Conservation (phyloP, 2,329 filamentous ascomycete species). For the Zopfia rhizophila region DNA sequence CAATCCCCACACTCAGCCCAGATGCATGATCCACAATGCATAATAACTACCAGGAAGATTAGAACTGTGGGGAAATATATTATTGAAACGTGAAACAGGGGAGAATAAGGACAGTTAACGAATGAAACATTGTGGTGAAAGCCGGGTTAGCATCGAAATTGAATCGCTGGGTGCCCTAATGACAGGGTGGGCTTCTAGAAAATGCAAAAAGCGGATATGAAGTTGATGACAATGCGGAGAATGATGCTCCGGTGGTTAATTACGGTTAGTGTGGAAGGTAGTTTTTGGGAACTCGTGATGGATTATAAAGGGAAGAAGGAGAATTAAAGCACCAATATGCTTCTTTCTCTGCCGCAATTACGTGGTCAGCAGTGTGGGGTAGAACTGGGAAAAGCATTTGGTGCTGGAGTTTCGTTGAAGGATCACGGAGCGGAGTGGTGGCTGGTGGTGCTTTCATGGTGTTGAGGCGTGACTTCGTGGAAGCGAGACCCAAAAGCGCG, state of each 20-base stretch:
- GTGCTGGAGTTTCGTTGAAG: neutral
- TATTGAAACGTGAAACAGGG: constrained; percentile 19
- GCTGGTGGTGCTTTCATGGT: neutral
- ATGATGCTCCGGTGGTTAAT: constrained; percentile 16
- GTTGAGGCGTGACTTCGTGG: constrained; percentile 39
- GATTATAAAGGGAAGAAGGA: neutral
- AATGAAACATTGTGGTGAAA: constrained; percentile 12
- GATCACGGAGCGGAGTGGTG: neutral
- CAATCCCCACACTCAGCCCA: neutral
- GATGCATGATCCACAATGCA: constrained; percentile 13
- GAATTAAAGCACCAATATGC: constrained; percentile 21
- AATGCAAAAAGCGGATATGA: constrained; percentile 5
- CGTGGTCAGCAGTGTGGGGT: constrained; percentile 1
- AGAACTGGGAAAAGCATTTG: too few relatives aligned
- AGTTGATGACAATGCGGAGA: constrained; percentile 19
- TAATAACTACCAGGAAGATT: constrained; percentile 1
- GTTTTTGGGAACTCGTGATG: constrained; percentile 1
- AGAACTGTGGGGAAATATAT: constrained; percentile 14
- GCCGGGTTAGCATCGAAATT: constrained; percentile 7
- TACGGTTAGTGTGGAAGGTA: constrained; percentile 13
- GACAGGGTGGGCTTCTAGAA: constrained; percentile 16
- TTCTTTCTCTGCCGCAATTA: neutral
- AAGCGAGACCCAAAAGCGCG: constrained; percentile 28
- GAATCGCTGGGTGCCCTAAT: constrained; percentile 10
- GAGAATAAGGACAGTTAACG: constrained; percentile 5